Evolutionary conservation across 345 rosid species (phyloP).

Genomic region (Trapa bicornis): DNA sequence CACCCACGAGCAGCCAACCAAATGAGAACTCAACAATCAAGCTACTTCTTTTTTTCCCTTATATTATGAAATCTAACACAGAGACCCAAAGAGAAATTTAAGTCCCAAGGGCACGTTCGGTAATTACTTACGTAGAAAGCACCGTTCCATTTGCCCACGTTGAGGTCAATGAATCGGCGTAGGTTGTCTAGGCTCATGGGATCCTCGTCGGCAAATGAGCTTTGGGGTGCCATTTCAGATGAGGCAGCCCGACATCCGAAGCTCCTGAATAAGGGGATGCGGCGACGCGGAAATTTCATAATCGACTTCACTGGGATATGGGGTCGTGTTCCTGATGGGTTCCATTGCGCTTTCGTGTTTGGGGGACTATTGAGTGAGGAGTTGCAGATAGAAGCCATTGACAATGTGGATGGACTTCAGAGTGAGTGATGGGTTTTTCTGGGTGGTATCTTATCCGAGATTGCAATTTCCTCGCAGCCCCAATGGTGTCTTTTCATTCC

Average conservation of each 20-base stretch:
- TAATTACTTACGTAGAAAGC: slow-evolving; percentile 44
- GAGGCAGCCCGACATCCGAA: slow-evolving; percentile 16
- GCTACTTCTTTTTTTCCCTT: not conserved
- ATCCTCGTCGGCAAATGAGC: slow-evolving; percentile 16
- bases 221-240: slow-evolving; percentile 10
- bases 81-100: not conserved
- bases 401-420: not conserved
- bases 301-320: slow-evolving; percentile 1
- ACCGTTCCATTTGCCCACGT: slow-evolving; percentile 73
- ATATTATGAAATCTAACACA: not conserved
- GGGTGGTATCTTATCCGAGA: not conserved
- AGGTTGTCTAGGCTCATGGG: slow-evolving; percentile 63
- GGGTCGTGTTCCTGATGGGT: not conserved
- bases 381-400: slow-evolving; percentile 12
- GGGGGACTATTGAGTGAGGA: slow-evolving; percentile 2
- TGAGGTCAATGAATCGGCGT: slow-evolving; percentile 53
- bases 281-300: not conserved
- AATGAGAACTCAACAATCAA: not conserved
- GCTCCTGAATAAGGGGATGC: slow-evolving; percentile 20
- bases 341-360: not conserved
- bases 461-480: not conserved
- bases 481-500: not conserved
- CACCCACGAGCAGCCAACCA: not conserved
- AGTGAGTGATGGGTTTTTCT: not conserved
- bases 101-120: not conserved